Base-by-base conservation (phyloP, 164 flowering plant species). In the Amborella trichopoda region DNA sequence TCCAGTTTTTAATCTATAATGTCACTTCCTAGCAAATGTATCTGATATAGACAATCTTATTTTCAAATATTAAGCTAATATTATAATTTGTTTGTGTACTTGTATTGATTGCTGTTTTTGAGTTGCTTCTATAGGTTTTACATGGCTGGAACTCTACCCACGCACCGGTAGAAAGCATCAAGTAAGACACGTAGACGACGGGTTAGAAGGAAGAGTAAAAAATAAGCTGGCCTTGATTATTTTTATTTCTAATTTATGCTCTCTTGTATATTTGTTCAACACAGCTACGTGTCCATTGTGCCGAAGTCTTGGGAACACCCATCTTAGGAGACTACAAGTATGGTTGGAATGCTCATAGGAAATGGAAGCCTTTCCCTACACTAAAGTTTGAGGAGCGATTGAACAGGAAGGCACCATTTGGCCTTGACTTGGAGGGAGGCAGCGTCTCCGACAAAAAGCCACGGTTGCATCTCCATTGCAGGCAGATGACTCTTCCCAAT, bases 251-350 rank as follows among this genome's bases (percentile, higher is more conserved):
- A 6, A 25, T 38, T 44, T 30, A 19, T 14, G 30, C 43, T 13
- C 19, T 48, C 13, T n/a, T 37, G 41, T n/a, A 5, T 8, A 8
- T 37, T 8, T 37, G 8, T 37, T 26, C 18, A 20, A 39, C 34
- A 55, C 61, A 91, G 99, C 90, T 87, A 19, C 96, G 95, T 1
- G 93, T 91, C 34, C 96, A 91, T 53, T 91, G 96, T 61, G 93
- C 99, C 12, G 95, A 87, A 66, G 88, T 78, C 42, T 61, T 91
- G 64, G 78, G 95, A 55, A 87, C 99, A 32, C 96, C 99, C 22
- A 87, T 91, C 36, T 90, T 91, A 44, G 99, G 99, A 63, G 99
- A 87, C 59, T 84, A 70, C 61, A 87, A 91, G 61, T 91, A 91
- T 50, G 96, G 96, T 0, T 75, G 93, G 88, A 79, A 71, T 50